Base-by-base conservation (phyloP, 768 basidiomycete genomes). In the Rhodocollybia butyracea region DNA sequence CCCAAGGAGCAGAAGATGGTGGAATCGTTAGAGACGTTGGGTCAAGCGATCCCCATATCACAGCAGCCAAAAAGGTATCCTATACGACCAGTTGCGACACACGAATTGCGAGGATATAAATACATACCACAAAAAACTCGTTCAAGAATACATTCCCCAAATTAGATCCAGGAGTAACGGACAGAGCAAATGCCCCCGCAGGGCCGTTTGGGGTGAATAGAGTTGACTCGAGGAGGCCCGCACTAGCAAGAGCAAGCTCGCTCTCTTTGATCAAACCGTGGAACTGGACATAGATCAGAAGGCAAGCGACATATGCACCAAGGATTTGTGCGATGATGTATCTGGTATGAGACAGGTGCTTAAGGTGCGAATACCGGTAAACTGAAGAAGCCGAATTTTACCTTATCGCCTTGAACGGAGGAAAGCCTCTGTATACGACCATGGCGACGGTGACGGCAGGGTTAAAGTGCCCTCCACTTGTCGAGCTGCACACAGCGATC, bases 291-390 rank as follows among this genome's bases (percentile, higher is more conserved):
- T 89, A 89, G 47, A 84, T 65, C 45, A 84, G 56, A 34, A 86
- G 68, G 54, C 78, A 80, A 0, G 84, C 87, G 58, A 88, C 66
- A 60, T 83, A 86, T 10, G 77, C 82, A 3, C 87, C 89, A 3
- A 86, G 57, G 59, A 86, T 75, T 62, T 91, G 88, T 0, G 85
- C 79, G 15, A 78, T 38, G 56, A 88, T 84, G 62, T 86, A 88
- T 67, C 85, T 87, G n/a, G n/a, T n/a, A 45, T 61, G 39, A 19
- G 30, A 32, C n/a, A n/a, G n/a, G n/a, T n/a, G n/a, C n/a, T n/a
- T n/a, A n/a, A n/a, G n/a, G n/a, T n/a, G n/a, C n/a, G n/a, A n/a
- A n/a, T n/a, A n/a, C n/a, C n/a, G n/a, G n/a, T n/a, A n/a, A n/a
- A n/a, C n/a, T n/a, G n/a, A n/a, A n/a, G n/a, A n/a, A n/a, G 39